Evolutionary conservation across 306 rosid genomes (phyloP).

Genomic region (Prunus salicina): DNA sequence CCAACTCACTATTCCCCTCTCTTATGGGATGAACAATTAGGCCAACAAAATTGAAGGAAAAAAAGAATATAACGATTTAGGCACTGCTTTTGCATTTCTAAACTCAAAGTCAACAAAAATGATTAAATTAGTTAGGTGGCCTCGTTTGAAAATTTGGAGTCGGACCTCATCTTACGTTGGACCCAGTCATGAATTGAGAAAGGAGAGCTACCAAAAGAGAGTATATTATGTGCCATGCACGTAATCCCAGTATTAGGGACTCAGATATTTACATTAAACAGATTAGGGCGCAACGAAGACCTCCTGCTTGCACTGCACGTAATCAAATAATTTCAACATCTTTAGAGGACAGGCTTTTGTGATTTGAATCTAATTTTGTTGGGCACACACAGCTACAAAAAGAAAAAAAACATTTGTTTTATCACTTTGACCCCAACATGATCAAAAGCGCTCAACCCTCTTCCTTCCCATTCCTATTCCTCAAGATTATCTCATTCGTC

Average conservation of each 20-base stretch:
- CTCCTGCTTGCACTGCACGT: conserved; percentile 10
- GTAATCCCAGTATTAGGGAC: neutral
- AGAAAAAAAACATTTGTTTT: no score
- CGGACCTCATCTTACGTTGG: no score
- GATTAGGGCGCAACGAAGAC: neutral
- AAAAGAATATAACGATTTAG: no score
- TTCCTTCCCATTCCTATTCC: neutral
- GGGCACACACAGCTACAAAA: no score
- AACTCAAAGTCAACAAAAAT: no score
- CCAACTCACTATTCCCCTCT: no score
- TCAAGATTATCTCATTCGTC: neutral
- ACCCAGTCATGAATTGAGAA: no score
- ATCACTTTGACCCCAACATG: conserved; percentile 1
- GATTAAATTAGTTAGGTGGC: no score
- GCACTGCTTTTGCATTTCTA: no score
- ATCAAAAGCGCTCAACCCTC: neutral
- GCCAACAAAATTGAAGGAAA: no score
- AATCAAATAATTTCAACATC: neutral
- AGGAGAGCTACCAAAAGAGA: neutral
- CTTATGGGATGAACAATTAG: no score
- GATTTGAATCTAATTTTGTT: neutral
- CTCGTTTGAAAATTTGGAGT: no score
- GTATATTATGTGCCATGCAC: neutral
- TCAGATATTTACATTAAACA: neutral
- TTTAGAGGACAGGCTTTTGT: neutral